Conservation (phyloP, 179 eudicot genomes). For the Patellifolia procumbens region DNA sequence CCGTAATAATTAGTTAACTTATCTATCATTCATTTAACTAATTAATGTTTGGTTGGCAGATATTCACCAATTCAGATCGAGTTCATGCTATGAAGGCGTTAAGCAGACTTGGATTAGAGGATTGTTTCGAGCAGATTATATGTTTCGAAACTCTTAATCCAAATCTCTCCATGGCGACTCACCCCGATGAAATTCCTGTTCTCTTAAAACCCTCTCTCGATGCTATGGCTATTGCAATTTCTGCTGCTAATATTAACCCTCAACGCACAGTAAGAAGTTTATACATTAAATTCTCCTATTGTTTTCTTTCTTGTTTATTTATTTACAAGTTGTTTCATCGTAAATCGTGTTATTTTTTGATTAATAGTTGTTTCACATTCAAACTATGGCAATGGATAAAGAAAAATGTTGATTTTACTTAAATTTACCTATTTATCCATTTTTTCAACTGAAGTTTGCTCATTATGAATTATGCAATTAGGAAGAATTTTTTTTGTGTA, state of each 20-base stretch:
- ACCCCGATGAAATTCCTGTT: constrained; percentile 65
- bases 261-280: constrained; percentile 75
- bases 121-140: constrained; percentile 79
- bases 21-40: background rate
- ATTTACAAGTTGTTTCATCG: no score
- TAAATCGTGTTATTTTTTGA: no score
- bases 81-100: constrained; percentile 68
- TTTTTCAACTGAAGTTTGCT: no score
- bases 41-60: constrained; percentile 34
- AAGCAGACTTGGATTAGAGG: constrained; percentile 60
- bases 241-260: constrained; percentile 61
- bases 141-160: constrained; percentile 90
- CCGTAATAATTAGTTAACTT: background rate
- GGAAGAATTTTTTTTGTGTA: no score
- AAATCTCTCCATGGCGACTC: constrained; percentile 49
- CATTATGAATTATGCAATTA: no score
- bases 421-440: no score
- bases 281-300: no score
- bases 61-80: constrained; percentile 81
- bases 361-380: no score
- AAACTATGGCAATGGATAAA: no score
- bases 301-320: no score
- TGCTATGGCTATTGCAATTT: constrained; percentile 67
- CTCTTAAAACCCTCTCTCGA: constrained; percentile 79
- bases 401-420: no score